phyloP scores from a whole-genome alignment of 108 stramenopile genomes.

The Cyclotella kingstonii region DNA sequence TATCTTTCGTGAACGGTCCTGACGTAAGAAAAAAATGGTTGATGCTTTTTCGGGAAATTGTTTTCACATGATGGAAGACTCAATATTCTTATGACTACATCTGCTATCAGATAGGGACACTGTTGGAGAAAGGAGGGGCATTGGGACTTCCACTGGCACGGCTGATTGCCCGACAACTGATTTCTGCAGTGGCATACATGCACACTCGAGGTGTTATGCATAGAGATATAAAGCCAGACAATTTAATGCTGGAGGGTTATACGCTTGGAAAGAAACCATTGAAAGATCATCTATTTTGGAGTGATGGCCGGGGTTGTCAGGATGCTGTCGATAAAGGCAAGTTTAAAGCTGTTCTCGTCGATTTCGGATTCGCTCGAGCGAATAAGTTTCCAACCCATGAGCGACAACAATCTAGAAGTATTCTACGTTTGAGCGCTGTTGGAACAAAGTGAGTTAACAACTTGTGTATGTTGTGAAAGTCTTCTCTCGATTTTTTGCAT shows the following conservation, averaged over 20 bases:
- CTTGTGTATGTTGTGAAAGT: too few species aligned
- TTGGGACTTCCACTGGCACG: slow-evolving; percentile 62
- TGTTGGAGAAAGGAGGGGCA: slow-evolving; percentile 69
- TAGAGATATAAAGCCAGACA: slow-evolving; percentile 80
- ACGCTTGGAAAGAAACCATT: slow-evolving; percentile 8
- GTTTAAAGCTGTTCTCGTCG: slow-evolving; percentile 70
- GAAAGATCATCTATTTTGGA: slow-evolving; percentile 52
- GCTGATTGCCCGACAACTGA: slow-evolving; percentile 64
- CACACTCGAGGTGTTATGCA: slow-evolving; percentile 83
- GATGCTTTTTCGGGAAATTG: slow-evolving; percentile 45
- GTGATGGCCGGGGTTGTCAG: slow-evolving; percentile 45
- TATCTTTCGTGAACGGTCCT: slow-evolving; percentile 34
- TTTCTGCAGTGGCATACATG: slow-evolving; percentile 70
- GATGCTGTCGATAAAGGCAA: slow-evolving; percentile 42
- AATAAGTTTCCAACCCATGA: slow-evolving; percentile 45
- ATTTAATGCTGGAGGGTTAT: slow-evolving; percentile 57
- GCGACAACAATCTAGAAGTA: slow-evolving; percentile 24
- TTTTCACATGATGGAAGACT: neutral
- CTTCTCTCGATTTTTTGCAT: neutral
- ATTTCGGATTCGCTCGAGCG: slow-evolving; percentile 84
- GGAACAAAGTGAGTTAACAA: slow-evolving; percentile 49
- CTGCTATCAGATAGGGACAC: slow-evolving; percentile 35
- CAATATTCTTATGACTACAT: slow-evolving; percentile 35
- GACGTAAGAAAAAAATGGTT: slow-evolving; percentile 31
- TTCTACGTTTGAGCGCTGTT: slow-evolving; percentile 57